Base-by-base conservation (phyloP, 2,329 filamentous ascomycete genomes). In the Sporothrix euskadiensis region DNA sequence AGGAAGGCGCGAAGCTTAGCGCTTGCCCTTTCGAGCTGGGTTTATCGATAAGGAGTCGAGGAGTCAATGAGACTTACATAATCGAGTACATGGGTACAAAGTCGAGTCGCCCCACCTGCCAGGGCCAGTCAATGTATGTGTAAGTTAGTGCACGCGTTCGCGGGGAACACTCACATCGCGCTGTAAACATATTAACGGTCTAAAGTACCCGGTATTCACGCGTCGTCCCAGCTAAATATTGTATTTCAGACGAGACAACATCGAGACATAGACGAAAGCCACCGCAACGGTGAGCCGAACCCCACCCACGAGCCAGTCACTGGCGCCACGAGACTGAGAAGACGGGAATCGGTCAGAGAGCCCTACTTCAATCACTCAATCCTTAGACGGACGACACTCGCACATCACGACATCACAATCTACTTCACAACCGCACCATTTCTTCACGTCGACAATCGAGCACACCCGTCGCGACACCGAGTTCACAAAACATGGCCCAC, bases 361-460 rank as follows among this genome's bases (percentile, higher is more conserved):
- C 8, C 35, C 1, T 35, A 35, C 47, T 16, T 49, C 47, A 30
- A 12, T 35, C 57, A 39, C 57, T 26, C 56, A 30, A 3, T 32
- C 39, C 41, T 35, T 26, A 2, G 22, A n/a, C 30, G 47, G 22
- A n/a, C 30, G 47, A 4, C 14, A 0, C 10, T 14, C 4, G n/a
- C 3, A 49, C 54, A 32, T 47, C 44, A 44, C 10, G 35, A n/a
- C 41, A 1, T 19, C 44, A 49, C 14, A 49, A 49, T 6, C 44
- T 26, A 26, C 26, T 26, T 26, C 14, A 16, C 16, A 49, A 35
- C 1, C 35, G 35, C 35, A 35, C 10, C 61, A 66, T 63, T 39
- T 52, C 66, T n/a, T 59, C 39, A 49, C 35, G 22, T 39, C 66
- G 44, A 63, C 52, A 26, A 22, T 41, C 70, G 4, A 30, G 70